A percentile compares a stretch with the other conserved stretches of the same genome.
Conservation (phyloP, 306 rosid genomes). For the Glycine tomentella region DNA sequence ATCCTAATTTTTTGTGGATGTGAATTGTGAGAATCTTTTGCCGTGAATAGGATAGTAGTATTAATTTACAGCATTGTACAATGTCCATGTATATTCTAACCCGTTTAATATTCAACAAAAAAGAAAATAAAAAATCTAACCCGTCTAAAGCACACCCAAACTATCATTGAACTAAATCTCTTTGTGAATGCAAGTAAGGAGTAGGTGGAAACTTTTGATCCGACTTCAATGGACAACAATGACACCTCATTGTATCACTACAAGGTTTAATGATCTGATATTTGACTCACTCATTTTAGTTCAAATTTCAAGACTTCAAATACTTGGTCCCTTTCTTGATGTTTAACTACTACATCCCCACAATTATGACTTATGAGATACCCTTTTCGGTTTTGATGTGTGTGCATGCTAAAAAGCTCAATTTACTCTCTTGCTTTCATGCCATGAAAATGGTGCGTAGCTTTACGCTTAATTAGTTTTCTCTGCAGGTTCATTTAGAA, state of each 20-base stretch:
- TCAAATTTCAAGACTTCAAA: conserved; percentile 38
- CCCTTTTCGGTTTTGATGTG: conserved; percentile 38
- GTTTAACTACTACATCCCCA: conserved; percentile 48
- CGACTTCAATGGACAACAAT: conserved; percentile 54
- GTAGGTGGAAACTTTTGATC: conserved; percentile 53
- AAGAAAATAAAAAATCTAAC: too few species aligned
- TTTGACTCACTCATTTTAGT: conserved; percentile 47
- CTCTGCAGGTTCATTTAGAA: conserved; percentile 49
- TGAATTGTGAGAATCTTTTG: too few species aligned
- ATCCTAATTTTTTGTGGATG: too few species aligned
- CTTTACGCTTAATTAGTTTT: conserved; percentile 10
- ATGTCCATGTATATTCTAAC: too few species aligned
- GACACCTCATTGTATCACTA: conserved; percentile 50
- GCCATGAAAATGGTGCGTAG: conserved; percentile 49
- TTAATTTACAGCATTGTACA: too few species aligned
- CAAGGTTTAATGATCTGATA: conserved; percentile 51
- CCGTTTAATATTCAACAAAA: too few species aligned
- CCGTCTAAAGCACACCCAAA: too few species aligned
- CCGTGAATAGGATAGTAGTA: too few species aligned
- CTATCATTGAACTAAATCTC: neutral
- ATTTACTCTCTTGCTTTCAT: neutral
- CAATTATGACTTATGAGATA: conserved; percentile 55
- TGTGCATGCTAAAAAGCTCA: neutral
- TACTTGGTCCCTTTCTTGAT: conserved; percentile 52
- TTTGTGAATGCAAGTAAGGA: conserved; percentile 3